Percentiles rank a stretch among this genome's conserved stretches.
These are phyloP conservation scores for Backusella tuberculispora DNA, from an alignment of 192 early-diverging fungal genomes.

Conservation along the genomic window DNA sequence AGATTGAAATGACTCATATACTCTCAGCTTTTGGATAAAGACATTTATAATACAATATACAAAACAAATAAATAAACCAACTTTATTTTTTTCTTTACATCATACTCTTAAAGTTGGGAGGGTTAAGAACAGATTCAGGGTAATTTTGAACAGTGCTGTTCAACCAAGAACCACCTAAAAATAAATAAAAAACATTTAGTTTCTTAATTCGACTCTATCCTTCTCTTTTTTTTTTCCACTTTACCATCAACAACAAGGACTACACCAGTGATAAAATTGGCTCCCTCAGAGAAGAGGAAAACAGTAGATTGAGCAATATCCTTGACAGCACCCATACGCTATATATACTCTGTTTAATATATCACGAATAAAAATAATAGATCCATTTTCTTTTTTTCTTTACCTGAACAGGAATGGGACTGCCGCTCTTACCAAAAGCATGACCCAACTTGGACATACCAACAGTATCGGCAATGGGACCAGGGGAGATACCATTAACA, in stretches of 20 bases:
- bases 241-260: slow-evolving; percentile 45
- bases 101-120: slow-evolving; percentile 6
- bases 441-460: slow-evolving; percentile 19
- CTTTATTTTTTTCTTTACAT: not conserved
- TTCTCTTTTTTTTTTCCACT: not conserved
- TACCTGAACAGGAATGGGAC: slow-evolving; percentile 34
- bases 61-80: not conserved
- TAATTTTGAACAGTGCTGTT: not conserved
- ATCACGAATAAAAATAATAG: too few species aligned
- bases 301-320: slow-evolving; percentile 76
- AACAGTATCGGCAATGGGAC: slow-evolving; percentile 30
- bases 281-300: slow-evolving; percentile 69
- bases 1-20: slow-evolving; percentile 8
- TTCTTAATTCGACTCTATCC: not conserved
- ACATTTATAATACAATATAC: too few species aligned
- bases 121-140: slow-evolving; percentile 9
- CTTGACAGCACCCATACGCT: slow-evolving; percentile 49
- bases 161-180: slow-evolving; percentile 15
- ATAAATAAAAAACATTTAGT: not conserved
- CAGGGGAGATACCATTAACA: slow-evolving; percentile 21
- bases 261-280: slow-evolving; percentile 58
- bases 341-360: not conserved
- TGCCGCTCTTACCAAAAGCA: not conserved
- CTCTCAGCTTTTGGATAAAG: slow-evolving; percentile 5
- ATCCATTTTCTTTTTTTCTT: not conserved